These are phyloP conservation scores for Tylopilus rubrobrunneus DNA, from an alignment of 768 basidiomycete species.

Conservation along the genomic window DNA sequence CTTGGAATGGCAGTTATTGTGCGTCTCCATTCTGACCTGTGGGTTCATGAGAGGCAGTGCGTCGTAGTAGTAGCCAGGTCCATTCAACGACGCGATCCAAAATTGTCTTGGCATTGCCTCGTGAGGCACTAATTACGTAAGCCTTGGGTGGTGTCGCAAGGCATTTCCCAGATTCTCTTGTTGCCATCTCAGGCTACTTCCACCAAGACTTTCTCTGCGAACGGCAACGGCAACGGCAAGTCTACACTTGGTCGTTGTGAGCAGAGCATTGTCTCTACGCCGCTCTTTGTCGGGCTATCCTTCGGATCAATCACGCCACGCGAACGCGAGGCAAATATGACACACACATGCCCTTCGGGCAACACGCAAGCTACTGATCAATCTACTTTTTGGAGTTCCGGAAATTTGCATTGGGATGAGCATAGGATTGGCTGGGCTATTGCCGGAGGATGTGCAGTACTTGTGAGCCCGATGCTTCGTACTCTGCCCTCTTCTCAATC, in stretches of 20 bases:
- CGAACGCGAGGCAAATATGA: constrained; percentile 15
- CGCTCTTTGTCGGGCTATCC: not conserved
- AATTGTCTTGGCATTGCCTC: not conserved
- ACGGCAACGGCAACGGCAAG: not conserved
- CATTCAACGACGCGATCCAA: not conserved
- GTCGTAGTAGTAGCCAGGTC: too few relatives aligned
- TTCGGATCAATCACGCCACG: not conserved
- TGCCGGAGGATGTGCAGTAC: constrained; percentile 54
- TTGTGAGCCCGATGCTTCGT: constrained; percentile 38
- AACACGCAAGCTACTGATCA: constrained; percentile 54
- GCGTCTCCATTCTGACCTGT: too few relatives aligned
- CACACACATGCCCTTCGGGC: constrained; percentile 43
- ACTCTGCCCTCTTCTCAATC: not conserved
- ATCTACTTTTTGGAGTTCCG: constrained; percentile 55
- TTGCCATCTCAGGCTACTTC: not conserved
- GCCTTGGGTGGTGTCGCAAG: not conserved
- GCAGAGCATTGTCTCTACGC: constrained; percentile 7
- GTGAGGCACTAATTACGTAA: not conserved
- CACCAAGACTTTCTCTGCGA: not conserved
- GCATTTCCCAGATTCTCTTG: not conserved
- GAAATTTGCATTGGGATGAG: constrained; percentile 52
- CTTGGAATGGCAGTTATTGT: too few relatives aligned
- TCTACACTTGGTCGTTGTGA: constrained; percentile 4
- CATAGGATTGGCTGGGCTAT: constrained; percentile 75
- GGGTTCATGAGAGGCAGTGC: too few relatives aligned